Base-by-base conservation (phyloP, 2,329 filamentous ascomycete genomes). In the Fusarium zealandicum region DNA sequence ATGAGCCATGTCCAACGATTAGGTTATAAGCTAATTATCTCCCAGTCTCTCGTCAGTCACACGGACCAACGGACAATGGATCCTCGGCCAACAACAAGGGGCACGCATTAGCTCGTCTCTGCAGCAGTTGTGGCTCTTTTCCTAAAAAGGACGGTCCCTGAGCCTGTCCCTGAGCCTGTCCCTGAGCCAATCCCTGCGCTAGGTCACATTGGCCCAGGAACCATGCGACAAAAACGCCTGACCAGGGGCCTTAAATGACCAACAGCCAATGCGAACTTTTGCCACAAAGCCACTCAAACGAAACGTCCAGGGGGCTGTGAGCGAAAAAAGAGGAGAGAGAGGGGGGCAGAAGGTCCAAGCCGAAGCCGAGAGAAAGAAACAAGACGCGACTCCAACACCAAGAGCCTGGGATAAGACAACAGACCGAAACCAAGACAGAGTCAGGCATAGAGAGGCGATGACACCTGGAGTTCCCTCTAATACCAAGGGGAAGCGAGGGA, bases 131-230 rank as follows among this genome's bases (percentile, higher is more conserved):
- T 66, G 63, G 63, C 63, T 59, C 55, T 31, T 30, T 39, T 22
- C 36, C 43, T 35, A 51, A 48, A 37, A 47, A 31, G 52, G 51
- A 33, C 53, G 38, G 46, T 48, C 48, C 40, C 37, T 32, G 51
- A 43, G 30, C 49, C 47, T 17, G 48, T 36, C 14, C 33, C 31
- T 31, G 53, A 51, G 61, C 64, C n/a, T n/a, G 46, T 48, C 48
- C 40, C 37, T 32, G 51, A 43, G 30, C 49, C 47, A 20, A 45
- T 36, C 14, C 33, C 31, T 31, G 53, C 53, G 61, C 64, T 64
- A 66, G 53, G 52, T 44, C 51, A 51, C 41, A 67, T 65, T 67
- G 64, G 62, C 54, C 64, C 56, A 58, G 59, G 57, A 64, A 67
- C 64, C 46, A 53, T 56, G 17, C 46, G 31, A 33, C 50, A 25